These are phyloP conservation scores for Sporobolomyces phaffii DNA, from an alignment of 768 basidiomycete species.

Conservation along the genomic window DNA sequence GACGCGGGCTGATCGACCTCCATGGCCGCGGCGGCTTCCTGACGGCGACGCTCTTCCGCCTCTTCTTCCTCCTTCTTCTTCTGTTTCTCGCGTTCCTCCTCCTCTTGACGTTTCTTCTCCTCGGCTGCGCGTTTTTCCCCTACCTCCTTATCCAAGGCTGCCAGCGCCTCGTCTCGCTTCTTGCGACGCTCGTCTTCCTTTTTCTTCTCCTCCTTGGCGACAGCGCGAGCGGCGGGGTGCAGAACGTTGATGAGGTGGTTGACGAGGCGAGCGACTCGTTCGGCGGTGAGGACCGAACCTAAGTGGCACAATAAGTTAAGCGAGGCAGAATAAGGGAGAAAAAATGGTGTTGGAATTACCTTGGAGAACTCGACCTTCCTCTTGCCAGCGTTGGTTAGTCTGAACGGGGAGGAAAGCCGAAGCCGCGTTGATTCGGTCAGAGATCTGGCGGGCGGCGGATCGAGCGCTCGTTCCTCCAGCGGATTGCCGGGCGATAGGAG, in stretches of 20 bases:
- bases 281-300: slow-evolving; percentile 35
- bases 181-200: slow-evolving; percentile 49
- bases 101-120: slow-evolving; percentile 18
- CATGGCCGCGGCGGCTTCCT: slow-evolving; percentile 15
- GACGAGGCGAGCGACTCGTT: slow-evolving; percentile 37
- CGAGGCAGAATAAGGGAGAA: slow-evolving; percentile 1
- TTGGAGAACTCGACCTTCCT: slow-evolving; percentile 45
- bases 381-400: slow-evolving; percentile 48
- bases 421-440: slow-evolving; percentile 35
- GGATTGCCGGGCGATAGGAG: too few relatives aligned
- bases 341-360: too few relatives aligned
- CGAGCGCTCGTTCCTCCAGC: background rate
- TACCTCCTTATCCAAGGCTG: slow-evolving; percentile 17
- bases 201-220: slow-evolving; percentile 49
- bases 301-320: background rate
- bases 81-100: slow-evolving; percentile 8
- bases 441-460: slow-evolving; percentile 27
- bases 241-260: slow-evolving; percentile 47
- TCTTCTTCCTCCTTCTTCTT: slow-evolving; percentile 39
- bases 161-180: slow-evolving; percentile 33
- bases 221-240: slow-evolving; percentile 45
- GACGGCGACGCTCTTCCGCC: slow-evolving; percentile 16
- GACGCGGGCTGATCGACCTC: slow-evolving; percentile 20
- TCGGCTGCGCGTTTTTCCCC: slow-evolving; percentile 24
- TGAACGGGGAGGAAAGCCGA: slow-evolving; percentile 44